Evolutionary conservation across 179 eudicot genomes (phyloP).

Genomic region (Beta macrorhiza): DNA sequence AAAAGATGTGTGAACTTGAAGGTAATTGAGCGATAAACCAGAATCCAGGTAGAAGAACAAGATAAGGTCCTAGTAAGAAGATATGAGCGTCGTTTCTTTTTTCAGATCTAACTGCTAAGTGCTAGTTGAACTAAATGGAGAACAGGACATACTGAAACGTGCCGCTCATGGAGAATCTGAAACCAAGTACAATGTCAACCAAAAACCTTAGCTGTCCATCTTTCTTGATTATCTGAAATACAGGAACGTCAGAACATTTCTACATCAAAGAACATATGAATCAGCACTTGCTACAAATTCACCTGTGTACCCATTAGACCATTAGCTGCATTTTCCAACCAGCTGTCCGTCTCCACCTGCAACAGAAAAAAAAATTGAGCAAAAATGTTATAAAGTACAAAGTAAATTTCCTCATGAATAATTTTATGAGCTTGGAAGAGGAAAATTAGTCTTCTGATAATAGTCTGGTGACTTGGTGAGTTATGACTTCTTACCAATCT

Average conservation of each 20-base stretch:
- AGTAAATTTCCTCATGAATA: background rate
- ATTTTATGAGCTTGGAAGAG: background rate
- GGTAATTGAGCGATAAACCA: background rate
- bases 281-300: conserved; percentile 1
- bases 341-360: conserved; percentile 95
- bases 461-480: background rate
- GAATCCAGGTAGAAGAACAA: background rate
- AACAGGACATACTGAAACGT: conserved; percentile 52
- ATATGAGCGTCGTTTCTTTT: background rate
- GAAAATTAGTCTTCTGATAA: background rate
- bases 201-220: conserved; percentile 72
- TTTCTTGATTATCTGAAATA: conserved; percentile 57
- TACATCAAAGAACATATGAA: background rate
- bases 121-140: background rate
- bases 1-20: background rate
- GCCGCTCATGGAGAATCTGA: conserved; percentile 91
- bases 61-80: background rate
- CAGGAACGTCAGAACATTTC: background rate
- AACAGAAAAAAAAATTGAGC: conserved; percentile 11
- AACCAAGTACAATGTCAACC: conserved; percentile 72
- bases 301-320: conserved; percentile 99
- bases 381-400: background rate
- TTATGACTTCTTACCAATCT: background rate
- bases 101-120: background rate
- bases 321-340: conserved; percentile 97